A percentile compares a stretch with the other conserved stretches of the same genome.
These are phyloP conservation scores for Aspergillus cavernicola DNA, from an alignment of 495 filamentous ascomycete genomes.

Conservation along the genomic window DNA sequence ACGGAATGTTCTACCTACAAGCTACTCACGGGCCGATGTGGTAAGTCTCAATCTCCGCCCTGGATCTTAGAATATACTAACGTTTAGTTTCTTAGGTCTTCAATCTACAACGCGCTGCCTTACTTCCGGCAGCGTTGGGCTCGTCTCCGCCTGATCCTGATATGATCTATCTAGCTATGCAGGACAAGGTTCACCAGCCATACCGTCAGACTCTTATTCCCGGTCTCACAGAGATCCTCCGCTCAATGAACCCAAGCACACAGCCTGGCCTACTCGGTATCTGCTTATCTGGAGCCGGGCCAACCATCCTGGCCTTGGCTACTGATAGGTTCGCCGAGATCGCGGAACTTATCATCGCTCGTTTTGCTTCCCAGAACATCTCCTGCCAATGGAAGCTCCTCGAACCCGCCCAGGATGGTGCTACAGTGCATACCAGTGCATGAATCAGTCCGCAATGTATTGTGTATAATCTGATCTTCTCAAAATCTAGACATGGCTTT, in stretches of 20 bases:
- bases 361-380: slow-evolving; percentile 66
- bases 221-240: slow-evolving; percentile 83
- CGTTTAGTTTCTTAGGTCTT: slow-evolving; percentile 56
- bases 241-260: slow-evolving; percentile 75
- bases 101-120: slow-evolving; percentile 86
- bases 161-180: slow-evolving; percentile 94
- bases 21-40: slow-evolving; percentile 74
- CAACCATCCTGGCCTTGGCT: slow-evolving; percentile 88
- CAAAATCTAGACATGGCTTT: background rate
- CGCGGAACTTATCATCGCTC: slow-evolving; percentile 66
- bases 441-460: background rate
- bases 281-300: slow-evolving; percentile 88
- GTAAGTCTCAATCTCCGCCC: slow-evolving; percentile 40
- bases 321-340: slow-evolving; percentile 84
- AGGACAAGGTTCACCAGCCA: slow-evolving; percentile 94
- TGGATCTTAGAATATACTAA: background rate
- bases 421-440: slow-evolving; percentile 56
- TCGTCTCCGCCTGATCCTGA: slow-evolving; percentile 85
- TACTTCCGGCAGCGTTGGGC: slow-evolving; percentile 82
- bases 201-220: slow-evolving; percentile 88
- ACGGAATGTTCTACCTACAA: slow-evolving; percentile 71
- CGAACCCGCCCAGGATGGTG: slow-evolving; percentile 80
- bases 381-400: slow-evolving; percentile 82
- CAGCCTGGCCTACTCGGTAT: slow-evolving; percentile 89
- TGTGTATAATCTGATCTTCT: background rate